Percentiles rank a stretch among this genome's conserved stretches.
These are phyloP conservation scores for Diaporthe australafricana DNA, from an alignment of 2,329 filamentous ascomycete species.

Conservation along the genomic window DNA sequence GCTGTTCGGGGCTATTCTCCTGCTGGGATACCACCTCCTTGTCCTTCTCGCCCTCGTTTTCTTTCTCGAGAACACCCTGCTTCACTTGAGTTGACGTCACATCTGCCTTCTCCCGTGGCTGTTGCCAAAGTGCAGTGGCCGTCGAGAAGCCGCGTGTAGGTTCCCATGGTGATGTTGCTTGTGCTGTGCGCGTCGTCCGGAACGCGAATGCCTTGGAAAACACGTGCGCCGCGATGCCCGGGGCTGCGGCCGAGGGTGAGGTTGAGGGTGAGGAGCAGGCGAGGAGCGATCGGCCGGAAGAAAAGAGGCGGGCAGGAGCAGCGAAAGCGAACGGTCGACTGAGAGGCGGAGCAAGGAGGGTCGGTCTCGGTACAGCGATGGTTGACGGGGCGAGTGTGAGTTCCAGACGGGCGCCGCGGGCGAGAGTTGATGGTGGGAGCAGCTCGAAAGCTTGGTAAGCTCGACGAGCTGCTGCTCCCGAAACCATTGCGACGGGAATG, in stretches of 20 bases:
- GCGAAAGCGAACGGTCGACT: neutral
- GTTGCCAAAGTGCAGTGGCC: conserved; percentile 37
- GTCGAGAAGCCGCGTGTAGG: conserved; percentile 44
- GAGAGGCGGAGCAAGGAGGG: conserved; percentile 25
- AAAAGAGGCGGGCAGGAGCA: conserved; percentile 5
- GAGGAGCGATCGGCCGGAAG: conserved; percentile 18
- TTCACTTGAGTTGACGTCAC: conserved; percentile 31
- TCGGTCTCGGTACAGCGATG: conserved; percentile 29
- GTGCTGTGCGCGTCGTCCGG: conserved; percentile 35
- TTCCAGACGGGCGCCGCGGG: conserved; percentile 41
- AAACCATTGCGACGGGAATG: conserved; percentile 54
- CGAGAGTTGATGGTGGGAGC: conserved; percentile 58
- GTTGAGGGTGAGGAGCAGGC: neutral
- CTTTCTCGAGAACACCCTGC: conserved; percentile 19
- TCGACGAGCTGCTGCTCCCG: conserved; percentile 59
- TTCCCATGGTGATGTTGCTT: conserved; percentile 36
- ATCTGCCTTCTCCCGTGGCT: conserved; percentile 36
- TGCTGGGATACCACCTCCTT: conserved; percentile 46
- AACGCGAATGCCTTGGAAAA: conserved; percentile 34
- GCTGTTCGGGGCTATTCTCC: conserved; percentile 45
- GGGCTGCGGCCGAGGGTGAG: neutral
- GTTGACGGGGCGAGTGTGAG: neutral
- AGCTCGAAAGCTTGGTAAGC: conserved; percentile 46
- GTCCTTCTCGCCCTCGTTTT: conserved; percentile 37
- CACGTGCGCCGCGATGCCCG: conserved; percentile 25